Conservation (phyloP, 495 filamentous ascomycete genomes). For the Bacidia rubella region DNA sequence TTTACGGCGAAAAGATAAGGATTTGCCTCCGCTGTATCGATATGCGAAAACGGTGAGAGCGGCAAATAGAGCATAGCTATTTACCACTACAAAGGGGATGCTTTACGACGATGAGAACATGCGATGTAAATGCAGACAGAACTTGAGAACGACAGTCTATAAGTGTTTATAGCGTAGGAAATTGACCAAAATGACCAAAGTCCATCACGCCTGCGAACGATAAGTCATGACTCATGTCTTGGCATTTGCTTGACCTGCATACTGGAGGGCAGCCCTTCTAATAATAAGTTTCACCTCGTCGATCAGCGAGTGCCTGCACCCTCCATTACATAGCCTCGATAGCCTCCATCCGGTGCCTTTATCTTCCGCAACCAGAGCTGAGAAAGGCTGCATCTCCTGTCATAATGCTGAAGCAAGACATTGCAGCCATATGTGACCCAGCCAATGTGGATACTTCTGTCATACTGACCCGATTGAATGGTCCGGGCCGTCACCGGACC, state of each 20-base stretch:
- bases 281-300: neutral
- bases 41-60: neutral
- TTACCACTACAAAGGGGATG: too few relatives aligned
- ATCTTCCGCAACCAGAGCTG: neutral
- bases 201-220: neutral
- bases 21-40: constrained; percentile 6
- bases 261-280: neutral
- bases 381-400: neutral
- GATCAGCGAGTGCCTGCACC: neutral
- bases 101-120: too few relatives aligned
- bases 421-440: neutral
- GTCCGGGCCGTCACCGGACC: neutral
- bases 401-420: neutral
- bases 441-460: neutral
- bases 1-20: neutral
- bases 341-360: neutral
- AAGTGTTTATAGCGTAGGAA: neutral
- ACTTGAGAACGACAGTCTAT: too few relatives aligned
- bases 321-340: neutral
- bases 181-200: too few relatives aligned
- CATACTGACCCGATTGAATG: neutral
- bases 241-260: neutral
- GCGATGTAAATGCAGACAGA: too few relatives aligned
- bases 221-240: neutral
- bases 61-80: neutral